Evolutionary conservation across 371 early-diverging fungal species (phyloP).

Genomic region (Paramicrosporidium saccamoebae): DNA sequence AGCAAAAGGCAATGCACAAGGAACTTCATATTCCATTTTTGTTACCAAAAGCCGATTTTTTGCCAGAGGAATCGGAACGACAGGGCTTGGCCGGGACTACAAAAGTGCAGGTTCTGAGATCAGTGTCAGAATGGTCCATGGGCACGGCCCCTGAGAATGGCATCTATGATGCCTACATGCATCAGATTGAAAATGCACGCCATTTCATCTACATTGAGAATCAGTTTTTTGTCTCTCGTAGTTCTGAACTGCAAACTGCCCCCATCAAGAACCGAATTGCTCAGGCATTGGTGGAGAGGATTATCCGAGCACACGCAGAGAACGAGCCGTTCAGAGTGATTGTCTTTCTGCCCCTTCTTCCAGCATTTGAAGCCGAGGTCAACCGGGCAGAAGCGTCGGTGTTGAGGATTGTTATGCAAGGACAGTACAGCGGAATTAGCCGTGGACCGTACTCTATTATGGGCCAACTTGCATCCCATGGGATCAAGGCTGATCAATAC

Average conservation of each 20-base stretch:
- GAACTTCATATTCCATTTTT: conserved; percentile 23
- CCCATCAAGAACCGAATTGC: conserved; percentile 39
- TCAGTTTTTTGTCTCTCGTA: conserved; percentile 55
- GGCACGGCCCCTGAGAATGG: conserved; percentile 26
- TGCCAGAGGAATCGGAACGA: conserved; percentile 4
- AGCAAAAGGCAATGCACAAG: conserved; percentile 20
- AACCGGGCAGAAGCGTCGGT: conserved; percentile 34
- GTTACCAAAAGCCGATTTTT: conserved; percentile 43
- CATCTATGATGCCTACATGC: conserved; percentile 50
- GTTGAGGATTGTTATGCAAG: conserved; percentile 41
- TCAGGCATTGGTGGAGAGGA: conserved; percentile 34
- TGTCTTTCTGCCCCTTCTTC: conserved; percentile 65
- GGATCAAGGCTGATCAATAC: conserved; percentile 29
- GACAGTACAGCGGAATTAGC: conserved; percentile 43
- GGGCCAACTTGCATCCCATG: conserved; percentile 15
- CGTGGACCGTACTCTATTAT: conserved; percentile 33
- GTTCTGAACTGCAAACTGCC: conserved; percentile 16
- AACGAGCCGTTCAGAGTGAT: conserved; percentile 39
- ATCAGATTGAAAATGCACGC: conserved; percentile 26
- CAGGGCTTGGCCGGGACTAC: conserved; percentile 8
- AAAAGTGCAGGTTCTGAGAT: conserved; percentile 26
- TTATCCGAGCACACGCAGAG: conserved; percentile 29
- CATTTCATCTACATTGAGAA: conserved; percentile 82
- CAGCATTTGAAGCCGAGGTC: conserved; percentile 60
- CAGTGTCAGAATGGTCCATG: conserved; percentile 23